Evolutionary conservation across 2,329 filamentous ascomycete genomes (phyloP), one percentile per base, ranked within the genome.

Genomic region (Aspergillus oerlinghausenensis): DNA sequence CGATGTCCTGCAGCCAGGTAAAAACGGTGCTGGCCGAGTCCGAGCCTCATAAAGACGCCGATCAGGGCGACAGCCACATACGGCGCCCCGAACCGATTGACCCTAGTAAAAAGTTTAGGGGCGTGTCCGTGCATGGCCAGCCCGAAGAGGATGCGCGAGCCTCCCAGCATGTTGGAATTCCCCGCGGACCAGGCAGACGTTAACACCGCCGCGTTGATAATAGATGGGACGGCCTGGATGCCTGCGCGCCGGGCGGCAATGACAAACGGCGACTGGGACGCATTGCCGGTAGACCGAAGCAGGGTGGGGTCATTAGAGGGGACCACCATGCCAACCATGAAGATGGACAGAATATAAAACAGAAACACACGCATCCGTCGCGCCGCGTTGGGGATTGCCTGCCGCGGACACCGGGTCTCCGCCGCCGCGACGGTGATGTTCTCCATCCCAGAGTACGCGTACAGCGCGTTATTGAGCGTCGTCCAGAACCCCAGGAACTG

Each of bases 1-100:
- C 82, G 60, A 88, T 83, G 73, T 86, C 85, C 60, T 87, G 77
- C 35, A 88, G 72, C 86, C 86, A 89, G 73, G 78, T 76, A 70
- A 88, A 88, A 11, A 86, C 86, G 3, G 77, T 69, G 2, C 74
- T 75, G 19, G 84, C 84, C 49, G 70, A 74, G 26, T 75, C 63
- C 4, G 81, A 88, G 77, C 17, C 85, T 76, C n/a, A 84, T 84
- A 52, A 86, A 75, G 3, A 77, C 65, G 1, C 82, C 76, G 1
- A 79, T 79, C 26, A 78, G 65, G 21, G 61, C 67, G 23, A 88
- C 82, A 0, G 82, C 79, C 47, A 70, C 73, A 69, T 82, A 81
- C 0, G 85, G 85, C 2, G 83, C 78, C 10, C 73, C 71, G 52
- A 88, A 79, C 54, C 84, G 83, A 35, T 84, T 84, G 5, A 19